Conservation (phyloP, 1,284 basidiomycete species). For the Albatrellus sp. region DNA sequence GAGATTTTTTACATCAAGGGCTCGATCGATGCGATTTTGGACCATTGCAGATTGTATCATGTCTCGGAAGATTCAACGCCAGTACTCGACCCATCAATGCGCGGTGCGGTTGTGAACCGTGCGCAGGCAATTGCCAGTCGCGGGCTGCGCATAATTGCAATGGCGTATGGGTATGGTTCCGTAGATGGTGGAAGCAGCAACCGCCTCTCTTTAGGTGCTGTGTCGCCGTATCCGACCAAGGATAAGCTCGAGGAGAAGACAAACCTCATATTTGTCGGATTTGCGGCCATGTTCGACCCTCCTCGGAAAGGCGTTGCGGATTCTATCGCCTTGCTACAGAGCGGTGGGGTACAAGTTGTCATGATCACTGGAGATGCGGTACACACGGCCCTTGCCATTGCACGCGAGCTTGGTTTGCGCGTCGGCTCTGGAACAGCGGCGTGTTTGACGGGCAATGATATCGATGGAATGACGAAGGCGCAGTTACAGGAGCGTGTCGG, state of each 20-base stretch:
- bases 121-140: constrained; percentile 62
- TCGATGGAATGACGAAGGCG: constrained; percentile 72
- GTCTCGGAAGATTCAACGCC: constrained; percentile 78
- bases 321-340: constrained; percentile 69
- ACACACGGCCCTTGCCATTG: constrained; percentile 84
- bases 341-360: constrained; percentile 85
- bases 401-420: constrained; percentile 76
- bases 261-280: constrained; percentile 80
- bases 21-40: constrained; percentile 79
- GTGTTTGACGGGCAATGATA: constrained; percentile 77
- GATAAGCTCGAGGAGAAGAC: constrained; percentile 29
- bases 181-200: constrained; percentile 20
- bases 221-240: constrained; percentile 18
- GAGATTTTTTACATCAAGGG: constrained; percentile 91
- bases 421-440: constrained; percentile 18
- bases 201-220: background rate
- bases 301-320: constrained; percentile 89
- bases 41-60: constrained; percentile 80
- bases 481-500: constrained; percentile 82
- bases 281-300: constrained; percentile 93
- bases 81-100: constrained; percentile 56
- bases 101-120: constrained; percentile 53
- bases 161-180: constrained; percentile 75
- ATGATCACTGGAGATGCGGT: constrained; percentile 99
- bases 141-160: constrained; percentile 81